phyloP scores from a whole-genome alignment of 805 yeast species.

The Candida germanica region DNA sequence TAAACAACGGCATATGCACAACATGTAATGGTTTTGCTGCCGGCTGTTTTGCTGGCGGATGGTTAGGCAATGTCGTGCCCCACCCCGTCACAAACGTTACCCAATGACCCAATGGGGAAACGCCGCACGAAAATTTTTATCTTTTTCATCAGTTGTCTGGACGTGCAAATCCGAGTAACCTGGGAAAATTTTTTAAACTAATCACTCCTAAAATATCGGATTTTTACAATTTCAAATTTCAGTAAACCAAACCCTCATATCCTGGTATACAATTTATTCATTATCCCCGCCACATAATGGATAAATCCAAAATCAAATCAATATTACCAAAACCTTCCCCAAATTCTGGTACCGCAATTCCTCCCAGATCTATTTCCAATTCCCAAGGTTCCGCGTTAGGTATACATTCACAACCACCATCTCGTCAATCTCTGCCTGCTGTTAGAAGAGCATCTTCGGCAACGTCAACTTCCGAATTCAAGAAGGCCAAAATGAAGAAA shows the following conservation, averaged over 20 bases:
- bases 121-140: slow-evolving; percentile 21
- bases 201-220: neutral
- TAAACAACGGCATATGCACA: neutral
- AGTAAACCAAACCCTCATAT: neutral
- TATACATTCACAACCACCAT: slow-evolving; percentile 2
- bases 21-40: no score
- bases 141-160: slow-evolving; percentile 24
- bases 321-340: slow-evolving; percentile 42
- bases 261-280: no score
- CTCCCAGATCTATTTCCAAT: neutral
- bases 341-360: neutral
- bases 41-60: no score
- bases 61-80: no score
- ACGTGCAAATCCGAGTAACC: slow-evolving; percentile 10
- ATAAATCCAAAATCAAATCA: slow-evolving; percentile 38
- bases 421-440: slow-evolving; percentile 7
- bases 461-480: slow-evolving; percentile 9
- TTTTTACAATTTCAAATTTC: neutral
- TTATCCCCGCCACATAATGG: no score
- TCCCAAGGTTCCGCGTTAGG: neutral
- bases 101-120: no score
- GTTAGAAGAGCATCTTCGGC: slow-evolving; percentile 3
- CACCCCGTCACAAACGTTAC: no score
- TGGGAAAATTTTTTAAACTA: slow-evolving; percentile 2
- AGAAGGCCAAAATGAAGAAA: slow-evolving; percentile 15